Evolutionary conservation across 2,329 filamentous ascomycete genomes (phyloP).

Genomic region (Aspergillus calidoustus): DNA sequence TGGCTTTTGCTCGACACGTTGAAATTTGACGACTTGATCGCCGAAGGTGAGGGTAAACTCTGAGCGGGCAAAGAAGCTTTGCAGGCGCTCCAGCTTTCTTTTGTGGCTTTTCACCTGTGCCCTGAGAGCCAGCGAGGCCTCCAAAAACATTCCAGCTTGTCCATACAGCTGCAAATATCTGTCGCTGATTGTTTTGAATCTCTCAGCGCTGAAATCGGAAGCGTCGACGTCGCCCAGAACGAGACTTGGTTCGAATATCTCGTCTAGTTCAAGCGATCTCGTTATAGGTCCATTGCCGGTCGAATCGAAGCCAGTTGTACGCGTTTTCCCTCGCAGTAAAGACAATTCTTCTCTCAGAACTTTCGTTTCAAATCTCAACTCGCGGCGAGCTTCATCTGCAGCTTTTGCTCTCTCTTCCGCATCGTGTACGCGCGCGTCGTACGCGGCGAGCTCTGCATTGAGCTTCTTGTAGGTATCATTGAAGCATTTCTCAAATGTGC

Average conservation of each 20-base stretch:
- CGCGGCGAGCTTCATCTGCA: slow-evolving; percentile 28
- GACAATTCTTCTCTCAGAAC: slow-evolving; percentile 29
- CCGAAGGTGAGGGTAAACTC: slow-evolving; percentile 37
- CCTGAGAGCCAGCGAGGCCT: slow-evolving; percentile 35
- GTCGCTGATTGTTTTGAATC: slow-evolving; percentile 27
- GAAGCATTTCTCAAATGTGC: slow-evolving; percentile 34
- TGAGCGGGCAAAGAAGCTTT: slow-evolving; percentile 33
- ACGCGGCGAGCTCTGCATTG: slow-evolving; percentile 27
- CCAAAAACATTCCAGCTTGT: slow-evolving; percentile 33
- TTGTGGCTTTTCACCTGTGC: slow-evolving; percentile 39
- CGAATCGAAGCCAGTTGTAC: slow-evolving; percentile 19
- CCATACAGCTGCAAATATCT: slow-evolving; percentile 41
- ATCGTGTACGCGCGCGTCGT: slow-evolving; percentile 28
- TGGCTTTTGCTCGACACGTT: slow-evolving; percentile 22
- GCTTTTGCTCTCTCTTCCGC: slow-evolving; percentile 27
- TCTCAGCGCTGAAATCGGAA: slow-evolving; percentile 16
- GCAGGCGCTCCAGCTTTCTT: slow-evolving; percentile 37
- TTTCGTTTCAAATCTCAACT: slow-evolving; percentile 22
- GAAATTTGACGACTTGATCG: slow-evolving; percentile 34
- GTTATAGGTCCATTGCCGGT: slow-evolving; percentile 23
- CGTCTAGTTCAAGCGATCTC: slow-evolving; percentile 26
- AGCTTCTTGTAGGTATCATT: slow-evolving; percentile 33
- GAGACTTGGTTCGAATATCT: slow-evolving; percentile 34
- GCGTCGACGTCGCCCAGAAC: slow-evolving; percentile 18
- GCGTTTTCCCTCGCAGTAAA: slow-evolving; percentile 29